Evolutionary conservation across 306 rosid species (phyloP), one percentile per base, ranked within the genome.

Genomic region (Vachellia collinsii): DNA sequence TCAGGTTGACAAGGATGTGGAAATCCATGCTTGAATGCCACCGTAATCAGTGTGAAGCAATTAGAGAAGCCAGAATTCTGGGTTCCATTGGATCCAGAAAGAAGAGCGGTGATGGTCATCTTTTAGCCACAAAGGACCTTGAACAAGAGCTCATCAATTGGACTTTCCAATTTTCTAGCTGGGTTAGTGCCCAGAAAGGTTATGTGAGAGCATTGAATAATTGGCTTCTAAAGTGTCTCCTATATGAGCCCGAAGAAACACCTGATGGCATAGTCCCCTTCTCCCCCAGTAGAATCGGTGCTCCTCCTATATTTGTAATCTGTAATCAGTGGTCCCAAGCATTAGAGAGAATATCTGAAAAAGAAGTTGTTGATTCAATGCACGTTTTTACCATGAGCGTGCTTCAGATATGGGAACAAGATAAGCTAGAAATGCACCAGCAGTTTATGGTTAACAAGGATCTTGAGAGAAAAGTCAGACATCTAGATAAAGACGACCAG

Each of bases 271-370:
- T 80, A 77, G 94, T 89, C 76, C 99, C 98, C 38, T 96, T 93
- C 79, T 96, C 99, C 46, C 99, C 99, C 23, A 86, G 98, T 75
- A 86, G 99, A 75, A 79, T 96, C 11, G 99, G 98, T 22, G 99
- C 98, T 4, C 99, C 99, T 6, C 91, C 84, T 9, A 87, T 96
- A 76, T 96, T 96, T 85, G 94, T 96, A 44, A 91, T 96, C 81
- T 96, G 99, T 81, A 86, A 96, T 83, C 99, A 92, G 75, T 93
- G 99, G 99, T 87, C 94, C 71, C 98, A 92, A 85, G 93, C 98
- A 74, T 83, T 96, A 89, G 98, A 96, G 51, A 86, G 91, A 81
- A 79, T 92, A 79, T 92, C 98, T 16, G 99, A 96, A 83, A 92
- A 86, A 87, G 97, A 93, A 87, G 99, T 96, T 47, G 87, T 96